Evolutionary conservation across 495 filamentous ascomycete genomes (phyloP), one percentile per base, ranked within the genome.

Genomic region (Lepraria neglecta): DNA sequence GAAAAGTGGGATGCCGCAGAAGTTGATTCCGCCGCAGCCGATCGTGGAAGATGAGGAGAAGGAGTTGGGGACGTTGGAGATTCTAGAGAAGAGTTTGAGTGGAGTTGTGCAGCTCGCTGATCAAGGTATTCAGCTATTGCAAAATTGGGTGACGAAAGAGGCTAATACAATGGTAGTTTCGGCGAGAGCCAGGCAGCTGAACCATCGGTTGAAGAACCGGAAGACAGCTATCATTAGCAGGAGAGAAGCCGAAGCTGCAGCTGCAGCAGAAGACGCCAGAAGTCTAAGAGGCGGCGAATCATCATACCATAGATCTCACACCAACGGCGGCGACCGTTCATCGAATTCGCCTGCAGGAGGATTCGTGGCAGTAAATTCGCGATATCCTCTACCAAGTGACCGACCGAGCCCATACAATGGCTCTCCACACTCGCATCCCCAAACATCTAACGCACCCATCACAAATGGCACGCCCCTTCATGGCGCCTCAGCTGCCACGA

Each of bases 31-130:
- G 17, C 87, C 86, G 15, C 86, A 90, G 67, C 88, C 90, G 0
- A 86, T 94, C 50, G 82, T 85, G 53, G 89, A 95, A 71, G 90
- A 95, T 66, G 90, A 95, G 69, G 82, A 87, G 70, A 90, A 89
- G 66, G 90, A 95, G 71, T 71, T 92, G 53, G 89, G 84, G 33
- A 91, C 89, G 3, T 71, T 94, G 59, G 89, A 92, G 67, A 92
- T 94, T 58, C 69, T 95, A 48, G 88, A 92, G 71, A 80, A 84
- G 73, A 86, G 87, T 43, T 71, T 94, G 43, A 80, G 84, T 46
- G 79, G 85, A 60, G 81, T 95, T 24, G 88, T 87, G 59, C 87
- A 88, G 69, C 81, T 86, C 67, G 89, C 89, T 2, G 90, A 95
- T 82, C 76, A 90, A 85, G 84, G 87, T 87, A 75, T 57, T 77